Evolutionary conservation across 1,284 basidiomycete species (phyloP), one percentile per base, ranked within the genome.

Genomic region (Irpex rosettiformis): DNA sequence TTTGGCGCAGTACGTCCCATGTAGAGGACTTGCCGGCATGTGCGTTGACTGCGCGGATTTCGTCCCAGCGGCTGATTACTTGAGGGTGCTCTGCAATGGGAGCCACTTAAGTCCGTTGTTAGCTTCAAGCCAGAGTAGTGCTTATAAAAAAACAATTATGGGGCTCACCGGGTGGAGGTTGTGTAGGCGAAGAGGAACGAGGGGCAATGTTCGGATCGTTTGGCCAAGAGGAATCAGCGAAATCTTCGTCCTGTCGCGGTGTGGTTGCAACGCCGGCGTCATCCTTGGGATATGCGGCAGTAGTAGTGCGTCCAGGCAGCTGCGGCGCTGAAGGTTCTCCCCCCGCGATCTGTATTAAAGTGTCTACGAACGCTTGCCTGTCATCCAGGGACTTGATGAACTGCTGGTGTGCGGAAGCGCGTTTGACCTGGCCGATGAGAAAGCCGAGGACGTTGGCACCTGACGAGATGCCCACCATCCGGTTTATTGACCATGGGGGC

Each of bases 1-100:
- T 76, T 66, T 88, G 84, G 37, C 88, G 82, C 27, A 89, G 74
- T 30, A 71, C 69, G 64, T 89, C 87, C 87, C 87, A 89, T 4
- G 85, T 77, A 11, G 88, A 87, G 22, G 73, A 73, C 29, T 74
- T 69, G 2, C 73, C 59, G 59, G 59, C 68, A 30, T 72, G 77
- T 29, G 76, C 70, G 60, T 85, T 86, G n/a, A 73, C 78, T 51
- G 73, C 73, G 55, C 86, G 82, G 47, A 89, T 83, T 61, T 84
- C 79, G 43, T 86, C 84, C 88, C 87, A 89, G 61, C 74, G 79
- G 58, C 68, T 80, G 57, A 61, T 56, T 13, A 70, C 67, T 52
- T 69, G 56, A 13, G 69, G 56, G 53, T 59, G 56, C 27, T 65
- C 62, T 55, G 65, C 10, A 28, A 59, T 53, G 7, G 52, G 52